Percentiles rank a stretch among this genome's conserved stretches.
Evolutionary conservation across 177 flowering plant species (phyloP).

Genomic region (Viscum album): DNA sequence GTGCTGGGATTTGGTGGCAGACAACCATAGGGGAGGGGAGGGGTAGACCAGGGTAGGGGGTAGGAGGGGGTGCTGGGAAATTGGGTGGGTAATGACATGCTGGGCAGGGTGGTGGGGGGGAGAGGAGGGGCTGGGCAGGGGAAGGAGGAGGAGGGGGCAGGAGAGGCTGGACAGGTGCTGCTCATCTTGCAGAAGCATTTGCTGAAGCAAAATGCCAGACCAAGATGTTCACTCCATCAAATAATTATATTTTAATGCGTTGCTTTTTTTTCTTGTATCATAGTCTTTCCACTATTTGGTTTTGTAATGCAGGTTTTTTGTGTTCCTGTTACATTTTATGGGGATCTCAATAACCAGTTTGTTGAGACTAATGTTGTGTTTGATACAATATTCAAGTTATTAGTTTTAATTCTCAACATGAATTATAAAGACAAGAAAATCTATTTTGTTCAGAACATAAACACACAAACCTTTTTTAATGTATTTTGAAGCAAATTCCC

Average conservation of each 20-base stretch:
- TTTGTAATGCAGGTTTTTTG: slow-evolving; percentile 65
- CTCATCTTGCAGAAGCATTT: slow-evolving; percentile 95
- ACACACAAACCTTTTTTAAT: no score
- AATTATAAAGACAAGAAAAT: background rate
- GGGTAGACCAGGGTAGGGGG: no score
- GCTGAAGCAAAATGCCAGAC: slow-evolving; percentile 82
- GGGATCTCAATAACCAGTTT: slow-evolving; percentile 92
- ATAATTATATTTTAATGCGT: background rate
- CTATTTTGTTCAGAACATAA: no score
- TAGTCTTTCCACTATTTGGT: background rate
- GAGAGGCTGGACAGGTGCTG: slow-evolving; percentile 99
- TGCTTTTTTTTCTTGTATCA: background rate
- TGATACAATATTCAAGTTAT: slow-evolving; percentile 94
- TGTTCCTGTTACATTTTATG: slow-evolving; percentile 88
- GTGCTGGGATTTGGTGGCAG: no score
- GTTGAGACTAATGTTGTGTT: slow-evolving; percentile 93
- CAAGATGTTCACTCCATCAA: slow-evolving; percentile 36
- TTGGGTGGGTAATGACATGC: no score
- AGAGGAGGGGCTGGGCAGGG: no score
- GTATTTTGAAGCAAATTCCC: no score
- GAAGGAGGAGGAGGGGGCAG: no score
- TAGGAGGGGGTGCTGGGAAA: no score
- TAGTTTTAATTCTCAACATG: background rate
- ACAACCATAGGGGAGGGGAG: no score
- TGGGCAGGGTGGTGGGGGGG: no score